phyloP scores from a whole-genome alignment of 129 eudicot species.

The Tagetes patula region DNA sequence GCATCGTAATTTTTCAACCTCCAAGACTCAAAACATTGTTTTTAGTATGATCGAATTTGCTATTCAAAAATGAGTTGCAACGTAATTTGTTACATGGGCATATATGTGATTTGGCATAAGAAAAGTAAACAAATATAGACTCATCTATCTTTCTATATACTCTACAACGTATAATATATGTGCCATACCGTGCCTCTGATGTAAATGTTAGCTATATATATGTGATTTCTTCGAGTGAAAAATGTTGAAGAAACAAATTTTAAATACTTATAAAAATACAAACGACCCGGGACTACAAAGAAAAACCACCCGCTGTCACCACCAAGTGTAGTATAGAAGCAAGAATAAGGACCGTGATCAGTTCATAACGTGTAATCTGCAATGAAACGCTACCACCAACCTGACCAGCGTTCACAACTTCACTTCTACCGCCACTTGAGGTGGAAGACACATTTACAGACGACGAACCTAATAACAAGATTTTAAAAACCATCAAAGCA shows the following conservation, averaged over 20 bases:
- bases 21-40: too few relatives aligned
- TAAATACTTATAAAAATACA: not conserved
- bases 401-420: constrained; percentile 76
- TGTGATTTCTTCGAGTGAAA: not conserved
- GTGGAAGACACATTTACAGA: constrained; percentile 74
- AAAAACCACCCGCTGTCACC: constrained; percentile 15
- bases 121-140: not conserved
- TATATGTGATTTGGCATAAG: not conserved
- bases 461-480: constrained; percentile 50
- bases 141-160: not conserved
- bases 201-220: not conserved
- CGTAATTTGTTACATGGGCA: too few relatives aligned
- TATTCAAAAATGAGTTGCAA: too few relatives aligned
- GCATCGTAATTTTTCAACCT: too few relatives aligned
- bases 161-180: not conserved
- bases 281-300: constrained; percentile 7
- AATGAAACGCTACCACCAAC: constrained; percentile 44
- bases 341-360: constrained; percentile 33
- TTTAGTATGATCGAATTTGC: too few relatives aligned
- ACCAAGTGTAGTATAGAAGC: constrained; percentile 39
- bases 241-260: constrained; percentile 6
- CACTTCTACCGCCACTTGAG: constrained; percentile 56
- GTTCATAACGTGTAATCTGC: constrained; percentile 19
- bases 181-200: not conserved
- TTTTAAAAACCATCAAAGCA: too few relatives aligned